phyloP scores from a whole-genome alignment of 108 stramenopile genomes.

The Nitzschia sp. region DNA sequence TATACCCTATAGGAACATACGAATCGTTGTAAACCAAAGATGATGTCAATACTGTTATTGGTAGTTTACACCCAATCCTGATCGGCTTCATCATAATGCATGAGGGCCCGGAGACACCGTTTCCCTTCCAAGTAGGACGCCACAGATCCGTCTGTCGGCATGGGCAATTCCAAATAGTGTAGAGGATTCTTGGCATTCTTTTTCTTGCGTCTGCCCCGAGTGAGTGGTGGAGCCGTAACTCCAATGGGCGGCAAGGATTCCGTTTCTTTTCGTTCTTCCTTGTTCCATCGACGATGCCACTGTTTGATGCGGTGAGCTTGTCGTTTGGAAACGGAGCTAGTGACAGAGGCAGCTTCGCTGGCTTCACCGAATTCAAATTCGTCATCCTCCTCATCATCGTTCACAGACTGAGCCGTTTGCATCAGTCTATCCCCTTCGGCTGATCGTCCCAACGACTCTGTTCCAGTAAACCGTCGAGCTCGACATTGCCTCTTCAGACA shows the following conservation, averaged over 20 bases:
- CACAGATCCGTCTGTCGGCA: slow-evolving; percentile 24
- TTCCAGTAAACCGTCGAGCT: too few relatives aligned
- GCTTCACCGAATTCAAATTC: not conserved
- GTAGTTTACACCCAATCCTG: slow-evolving; percentile 32
- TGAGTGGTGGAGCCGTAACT: too few relatives aligned
- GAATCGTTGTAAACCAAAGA: too few relatives aligned
- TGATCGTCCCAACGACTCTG: not conserved
- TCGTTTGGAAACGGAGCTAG: slow-evolving; percentile 8
- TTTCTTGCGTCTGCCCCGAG: slow-evolving; percentile 1
- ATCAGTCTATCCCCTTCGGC: not conserved
- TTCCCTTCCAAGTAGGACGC: slow-evolving; percentile 23
- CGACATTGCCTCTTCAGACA: slow-evolving; percentile 1
- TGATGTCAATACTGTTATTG: not conserved
- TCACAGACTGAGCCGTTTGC: not conserved
- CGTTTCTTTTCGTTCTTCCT: not conserved
- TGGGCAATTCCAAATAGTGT: slow-evolving; percentile 19
- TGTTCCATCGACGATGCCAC: slow-evolving; percentile 19
- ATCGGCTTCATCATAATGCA: slow-evolving; percentile 40
- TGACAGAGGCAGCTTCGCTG: slow-evolving; percentile 13
- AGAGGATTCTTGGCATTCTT: not conserved
- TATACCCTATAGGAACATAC: too few relatives aligned
- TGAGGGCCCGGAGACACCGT: slow-evolving; percentile 23
- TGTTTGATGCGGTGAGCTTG: slow-evolving; percentile 1
- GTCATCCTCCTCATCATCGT: slow-evolving; percentile 3
- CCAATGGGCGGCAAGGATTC: too few relatives aligned